Evolutionary conservation across 2,329 filamentous ascomycete species (phyloP).

Genomic region (Colletotrichum somersetense): DNA sequence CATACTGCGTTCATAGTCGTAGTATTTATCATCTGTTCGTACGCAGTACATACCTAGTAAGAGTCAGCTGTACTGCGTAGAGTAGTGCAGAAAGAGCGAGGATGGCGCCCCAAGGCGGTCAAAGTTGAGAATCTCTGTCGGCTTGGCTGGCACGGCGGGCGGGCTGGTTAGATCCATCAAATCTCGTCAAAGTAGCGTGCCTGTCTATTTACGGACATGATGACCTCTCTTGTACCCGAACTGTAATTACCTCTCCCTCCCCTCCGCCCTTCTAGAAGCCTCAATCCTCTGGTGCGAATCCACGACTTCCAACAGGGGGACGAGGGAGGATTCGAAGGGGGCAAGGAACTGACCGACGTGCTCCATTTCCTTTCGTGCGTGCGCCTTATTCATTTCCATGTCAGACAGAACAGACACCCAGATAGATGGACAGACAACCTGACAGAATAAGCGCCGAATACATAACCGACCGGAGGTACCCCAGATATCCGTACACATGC

Average conservation of each 20-base stretch:
- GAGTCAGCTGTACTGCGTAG: too few species aligned
- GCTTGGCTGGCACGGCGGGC: background rate
- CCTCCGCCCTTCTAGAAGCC: conserved; percentile 20
- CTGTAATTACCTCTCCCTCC: conserved; percentile 34
- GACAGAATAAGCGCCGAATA: background rate
- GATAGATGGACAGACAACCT: background rate
- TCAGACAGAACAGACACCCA: background rate
- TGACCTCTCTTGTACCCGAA: conserved; percentile 27
- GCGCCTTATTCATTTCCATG: conserved; percentile 15
- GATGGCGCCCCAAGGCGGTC: conserved; percentile 17
- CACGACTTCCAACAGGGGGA: background rate
- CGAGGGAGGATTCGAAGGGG: conserved; percentile 7
- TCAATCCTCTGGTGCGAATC: conserved; percentile 6
- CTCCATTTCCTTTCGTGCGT: conserved; percentile 18
- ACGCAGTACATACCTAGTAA: background rate
- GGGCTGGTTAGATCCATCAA: conserved; percentile 32
- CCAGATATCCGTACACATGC: background rate
- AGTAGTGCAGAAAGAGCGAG: background rate
- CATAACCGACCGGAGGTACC: background rate
- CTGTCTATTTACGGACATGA: conserved; percentile 40
- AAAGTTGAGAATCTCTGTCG: conserved; percentile 26
- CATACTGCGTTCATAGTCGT: too few species aligned
- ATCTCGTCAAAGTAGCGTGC: conserved; percentile 29
- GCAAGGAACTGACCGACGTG: background rate
- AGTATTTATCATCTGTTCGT: background rate